Base-by-base conservation (phyloP, 495 filamentous ascomycete genomes). In the Staphylotrichum tortipilum region DNA sequence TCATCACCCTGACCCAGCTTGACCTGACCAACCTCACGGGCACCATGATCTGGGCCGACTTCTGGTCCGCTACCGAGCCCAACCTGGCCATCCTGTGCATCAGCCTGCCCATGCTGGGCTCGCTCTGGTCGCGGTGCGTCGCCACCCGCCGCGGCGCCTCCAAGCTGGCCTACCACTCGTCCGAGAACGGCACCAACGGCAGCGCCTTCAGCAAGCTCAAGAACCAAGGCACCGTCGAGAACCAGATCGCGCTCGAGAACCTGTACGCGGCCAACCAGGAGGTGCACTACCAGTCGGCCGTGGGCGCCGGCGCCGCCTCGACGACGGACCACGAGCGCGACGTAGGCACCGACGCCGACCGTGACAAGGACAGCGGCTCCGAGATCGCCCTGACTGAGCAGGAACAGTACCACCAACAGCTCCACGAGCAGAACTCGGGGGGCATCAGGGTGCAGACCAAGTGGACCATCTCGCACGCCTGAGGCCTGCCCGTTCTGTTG, bases 11-110 rank as follows among this genome's bases (percentile, higher is more conserved):
- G n/a, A 47, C 44, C 8, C 21, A 44, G 9, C 54, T 60, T 47
- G 46, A 57, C 22, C 31, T 60, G 19, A 28, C 11, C 14, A 50
- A 60, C 44, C 57, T 60, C n/a, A 60, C 57, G 18, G 47, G 35
- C 11, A 53, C 57, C 46, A 60, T 60, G 57, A 41, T 60, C 42
- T 60, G 55, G 50, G 44, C 57, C 41, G 54, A 50, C 14, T 60
- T 60, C 39, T 66, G 63, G 65, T 65, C 65, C n/a, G 50, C 55
- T 28, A 52, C 62, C 17, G 65, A 68, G 51, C 48, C 41, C 10
- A 59, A 63, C 46, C 41, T 65, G 10, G 61, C 54, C 17, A 60
- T 68, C 40, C 47, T 66, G 5, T 68, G 65, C 46, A 59, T 65
- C 19, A 66, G 63, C 50, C 29, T 68, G 42, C 57, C 57, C 34